phyloP scores from a whole-genome alignment of 805 yeast genomes.

The Limtongozyma cylindracea region DNA sequence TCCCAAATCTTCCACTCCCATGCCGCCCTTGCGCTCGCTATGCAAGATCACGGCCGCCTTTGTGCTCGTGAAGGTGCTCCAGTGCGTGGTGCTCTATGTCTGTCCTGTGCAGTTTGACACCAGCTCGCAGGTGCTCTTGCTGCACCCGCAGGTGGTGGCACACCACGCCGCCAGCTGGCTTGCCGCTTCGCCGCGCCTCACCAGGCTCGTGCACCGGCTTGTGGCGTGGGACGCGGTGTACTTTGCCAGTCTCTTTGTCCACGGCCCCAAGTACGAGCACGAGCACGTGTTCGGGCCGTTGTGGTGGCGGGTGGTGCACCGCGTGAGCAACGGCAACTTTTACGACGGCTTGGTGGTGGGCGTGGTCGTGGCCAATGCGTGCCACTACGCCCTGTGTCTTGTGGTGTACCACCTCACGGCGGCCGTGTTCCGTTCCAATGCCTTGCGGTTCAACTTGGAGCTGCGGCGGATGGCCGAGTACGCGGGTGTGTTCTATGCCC shows the following conservation, averaged over 20 bases:
- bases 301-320: slow-evolving; percentile 30
- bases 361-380: slow-evolving; percentile 19
- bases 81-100: too few relatives aligned
- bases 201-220: slow-evolving; percentile 6
- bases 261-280: slow-evolving; percentile 46
- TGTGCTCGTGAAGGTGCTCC: too few relatives aligned
- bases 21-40: too few relatives aligned
- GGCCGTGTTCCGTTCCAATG: slow-evolving; percentile 2
- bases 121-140: slow-evolving; percentile 14
- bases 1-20: too few relatives aligned
- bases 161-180: slow-evolving; percentile 1
- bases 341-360: slow-evolving; percentile 5
- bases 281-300: slow-evolving; percentile 71
- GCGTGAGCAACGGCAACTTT: slow-evolving; percentile 1
- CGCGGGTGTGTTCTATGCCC: slow-evolving; percentile 15
- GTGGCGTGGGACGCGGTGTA: slow-evolving; percentile 76
- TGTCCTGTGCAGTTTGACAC: slow-evolving; percentile 25
- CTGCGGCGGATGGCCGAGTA: slow-evolving; percentile 6
- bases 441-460: too few relatives aligned
- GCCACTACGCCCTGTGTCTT: slow-evolving; percentile 23
- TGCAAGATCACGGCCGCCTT: too few relatives aligned
- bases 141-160: slow-evolving; percentile 1
- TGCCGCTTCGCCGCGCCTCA: neutral
- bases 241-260: slow-evolving; percentile 28
- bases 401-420: slow-evolving; percentile 23